Evolutionary conservation across 768 basidiomycete genomes (phyloP).

Genomic region (Albatrellus ellisii): DNA sequence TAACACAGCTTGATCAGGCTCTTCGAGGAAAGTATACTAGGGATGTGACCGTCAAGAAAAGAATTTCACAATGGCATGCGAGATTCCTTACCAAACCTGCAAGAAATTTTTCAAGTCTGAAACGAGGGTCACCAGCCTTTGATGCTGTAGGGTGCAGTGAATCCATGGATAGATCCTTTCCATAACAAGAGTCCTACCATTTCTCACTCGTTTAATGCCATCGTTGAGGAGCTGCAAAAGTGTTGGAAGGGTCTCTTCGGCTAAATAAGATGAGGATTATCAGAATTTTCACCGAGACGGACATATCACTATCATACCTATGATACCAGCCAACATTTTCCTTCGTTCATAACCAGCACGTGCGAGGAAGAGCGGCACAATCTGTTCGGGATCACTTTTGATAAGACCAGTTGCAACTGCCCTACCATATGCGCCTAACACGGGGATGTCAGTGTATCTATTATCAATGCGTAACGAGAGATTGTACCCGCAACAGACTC

Average conservation of each 20-base stretch:
- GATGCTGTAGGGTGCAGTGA: constrained; percentile 29
- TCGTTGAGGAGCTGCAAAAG: constrained; percentile 29
- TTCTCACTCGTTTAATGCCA: constrained; percentile 47
- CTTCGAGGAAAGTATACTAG: not conserved
- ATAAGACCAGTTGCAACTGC: constrained; percentile 10
- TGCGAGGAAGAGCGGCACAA: constrained; percentile 10
- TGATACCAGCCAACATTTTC: not conserved
- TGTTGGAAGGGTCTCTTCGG: not conserved
- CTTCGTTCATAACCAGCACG: constrained; percentile 11
- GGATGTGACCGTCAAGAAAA: not conserved
- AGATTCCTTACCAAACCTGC: constrained; percentile 51
- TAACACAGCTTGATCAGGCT: constrained; percentile 10
- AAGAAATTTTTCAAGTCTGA: constrained; percentile 77
- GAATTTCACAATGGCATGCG: not conserved
- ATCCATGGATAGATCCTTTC: not conserved
- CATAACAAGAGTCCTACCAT: constrained; percentile 27
- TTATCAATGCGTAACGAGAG: too few relatives aligned
- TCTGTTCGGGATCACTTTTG: constrained; percentile 10
- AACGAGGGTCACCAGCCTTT: constrained; percentile 56
- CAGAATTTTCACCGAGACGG: too few relatives aligned
- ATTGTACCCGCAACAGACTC: constrained; percentile 9
- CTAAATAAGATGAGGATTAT: constrained; percentile 1
- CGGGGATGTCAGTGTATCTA: not conserved
- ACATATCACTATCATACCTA: too few relatives aligned
- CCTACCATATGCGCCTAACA: constrained; percentile 9